Evolutionary conservation across 129 eudicot genomes (phyloP).

Genomic region (Escallonia rubra): DNA sequence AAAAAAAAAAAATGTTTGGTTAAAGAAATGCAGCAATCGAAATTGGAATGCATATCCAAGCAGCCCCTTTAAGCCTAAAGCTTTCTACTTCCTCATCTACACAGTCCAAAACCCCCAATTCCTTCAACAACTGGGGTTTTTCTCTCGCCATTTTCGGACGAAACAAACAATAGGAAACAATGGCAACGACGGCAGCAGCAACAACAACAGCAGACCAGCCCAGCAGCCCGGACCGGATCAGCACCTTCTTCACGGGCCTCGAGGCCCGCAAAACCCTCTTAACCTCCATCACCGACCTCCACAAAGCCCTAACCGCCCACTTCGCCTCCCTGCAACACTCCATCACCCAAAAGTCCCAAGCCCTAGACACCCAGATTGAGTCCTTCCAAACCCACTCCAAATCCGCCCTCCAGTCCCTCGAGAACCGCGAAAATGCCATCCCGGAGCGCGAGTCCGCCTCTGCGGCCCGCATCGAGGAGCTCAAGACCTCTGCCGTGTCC

Average conservation of each 20-base stretch:
- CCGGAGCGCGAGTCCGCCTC: constrained; percentile 26
- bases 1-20: no score
- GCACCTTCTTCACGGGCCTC: constrained; percentile 34
- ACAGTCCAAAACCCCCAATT: no score
- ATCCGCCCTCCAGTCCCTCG: constrained; percentile 25
- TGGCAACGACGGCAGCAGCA: no score
- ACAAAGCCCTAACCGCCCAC: constrained; percentile 37
- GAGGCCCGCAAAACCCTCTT: constrained; percentile 39
- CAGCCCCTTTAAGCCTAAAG: no score
- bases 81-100: no score
- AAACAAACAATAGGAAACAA: no score
- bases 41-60: no score
- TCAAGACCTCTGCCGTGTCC: constrained; percentile 16
- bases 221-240: constrained; percentile 25
- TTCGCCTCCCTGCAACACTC: constrained; percentile 30
- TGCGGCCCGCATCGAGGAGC: constrained; percentile 26
- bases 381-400: constrained; percentile 16
- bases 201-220: constrained; percentile 10
- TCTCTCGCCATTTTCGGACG: no score
- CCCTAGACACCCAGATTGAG: constrained; percentile 20
- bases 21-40: no score
- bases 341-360: constrained; percentile 11
- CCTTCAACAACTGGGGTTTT: no score
- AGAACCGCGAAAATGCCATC: constrained; percentile 34
- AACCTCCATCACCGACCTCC: constrained; percentile 32